Base-by-base conservation (phyloP, 2,329 filamentous ascomycete species). In the Fusarium pininemorale region DNA sequence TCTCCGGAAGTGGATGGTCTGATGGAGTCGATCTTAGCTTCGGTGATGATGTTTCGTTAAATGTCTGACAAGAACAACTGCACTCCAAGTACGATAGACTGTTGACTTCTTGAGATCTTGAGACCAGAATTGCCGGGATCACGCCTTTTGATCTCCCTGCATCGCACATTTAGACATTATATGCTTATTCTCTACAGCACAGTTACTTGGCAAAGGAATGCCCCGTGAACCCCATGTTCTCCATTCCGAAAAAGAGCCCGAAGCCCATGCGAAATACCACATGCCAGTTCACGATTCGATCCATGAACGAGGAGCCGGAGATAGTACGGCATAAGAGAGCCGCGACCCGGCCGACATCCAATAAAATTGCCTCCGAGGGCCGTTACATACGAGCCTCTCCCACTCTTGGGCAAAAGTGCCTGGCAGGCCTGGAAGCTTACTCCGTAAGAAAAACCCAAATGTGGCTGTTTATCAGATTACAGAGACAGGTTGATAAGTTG, bases 291-390 rank as follows among this genome's bases (percentile, higher is more conserved):
- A 32, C 37, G 42, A 57, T 65, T 28, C 28, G 30, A 56, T 61
- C 30, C 26, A 32, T 38, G n/a, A 62, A 47, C n/a, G 30, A 53
- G 24, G 20, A 22, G 37, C 38, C 45, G 51, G 67, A 41, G 45
- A 70, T 65, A 70, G 45, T 22, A 42, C 56, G 65, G 60, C 47
- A 63, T 38, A 41, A 28, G 11, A 54, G 48, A 56, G 56, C 71
- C 71, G 72, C 72, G 69, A 72, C 63, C 72, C 72, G 72, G 48
- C 72, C 69, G 72, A 75, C n/a, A 74, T 20, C 69, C 72, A 70
- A 71, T 63, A 26, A 63, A 24, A 14, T 13, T 18, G 22, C 15
- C 20, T 51, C 66, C 67, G 66, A 75, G 50, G 73, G 41, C 73
- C 73, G 73, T 57, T 41, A 28, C 24, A 26, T 26, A 26, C 18